Evolutionary conservation across 1,284 basidiomycete genomes (phyloP).

Genomic region (Athelia psychrophila): DNA sequence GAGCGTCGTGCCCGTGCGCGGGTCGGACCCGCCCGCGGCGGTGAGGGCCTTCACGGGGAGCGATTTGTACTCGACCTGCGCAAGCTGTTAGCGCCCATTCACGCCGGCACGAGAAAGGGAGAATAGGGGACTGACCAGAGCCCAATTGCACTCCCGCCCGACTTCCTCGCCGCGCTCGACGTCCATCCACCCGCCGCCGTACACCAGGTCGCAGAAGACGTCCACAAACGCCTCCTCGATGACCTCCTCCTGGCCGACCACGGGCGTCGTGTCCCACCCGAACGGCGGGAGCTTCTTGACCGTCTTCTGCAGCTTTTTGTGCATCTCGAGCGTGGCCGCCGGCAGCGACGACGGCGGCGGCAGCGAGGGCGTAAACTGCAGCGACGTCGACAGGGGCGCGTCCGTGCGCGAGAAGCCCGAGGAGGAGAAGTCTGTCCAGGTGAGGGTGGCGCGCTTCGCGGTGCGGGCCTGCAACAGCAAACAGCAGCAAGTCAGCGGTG

Average conservation of each 20-base stretch:
- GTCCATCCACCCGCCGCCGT: constrained; percentile 80
- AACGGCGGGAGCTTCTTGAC: constrained; percentile 79
- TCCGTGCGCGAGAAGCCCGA: constrained; percentile 80
- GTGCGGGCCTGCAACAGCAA: constrained; percentile 54
- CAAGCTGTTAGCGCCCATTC: background rate
- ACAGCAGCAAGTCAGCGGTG: constrained; percentile 2
- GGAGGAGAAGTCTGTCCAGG: constrained; percentile 84
- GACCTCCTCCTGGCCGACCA: constrained; percentile 68
- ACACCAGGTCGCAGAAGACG: constrained; percentile 83
- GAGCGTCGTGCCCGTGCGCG: constrained; percentile 54
- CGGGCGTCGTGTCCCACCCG: constrained; percentile 82
- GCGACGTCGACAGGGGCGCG: constrained; percentile 67
- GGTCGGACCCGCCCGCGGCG: constrained; percentile 32
- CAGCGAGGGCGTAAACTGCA: constrained; percentile 75
- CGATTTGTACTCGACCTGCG: constrained; percentile 82
- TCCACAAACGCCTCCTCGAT: constrained; percentile 87
- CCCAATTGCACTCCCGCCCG: constrained; percentile 88
- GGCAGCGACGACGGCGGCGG: constrained; percentile 72
- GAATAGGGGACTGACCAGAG: constrained; percentile 58
- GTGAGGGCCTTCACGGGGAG: constrained; percentile 35
- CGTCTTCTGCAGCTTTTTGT: constrained; percentile 77
- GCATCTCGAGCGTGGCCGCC: constrained; percentile 66
- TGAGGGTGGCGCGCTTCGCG: constrained; percentile 75
- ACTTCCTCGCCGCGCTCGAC: constrained; percentile 68
- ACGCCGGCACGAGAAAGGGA: constrained; percentile 1